These are phyloP conservation scores for Ogataea dorogensis DNA, from an alignment of 805 yeast species.

Conservation along the genomic window DNA sequence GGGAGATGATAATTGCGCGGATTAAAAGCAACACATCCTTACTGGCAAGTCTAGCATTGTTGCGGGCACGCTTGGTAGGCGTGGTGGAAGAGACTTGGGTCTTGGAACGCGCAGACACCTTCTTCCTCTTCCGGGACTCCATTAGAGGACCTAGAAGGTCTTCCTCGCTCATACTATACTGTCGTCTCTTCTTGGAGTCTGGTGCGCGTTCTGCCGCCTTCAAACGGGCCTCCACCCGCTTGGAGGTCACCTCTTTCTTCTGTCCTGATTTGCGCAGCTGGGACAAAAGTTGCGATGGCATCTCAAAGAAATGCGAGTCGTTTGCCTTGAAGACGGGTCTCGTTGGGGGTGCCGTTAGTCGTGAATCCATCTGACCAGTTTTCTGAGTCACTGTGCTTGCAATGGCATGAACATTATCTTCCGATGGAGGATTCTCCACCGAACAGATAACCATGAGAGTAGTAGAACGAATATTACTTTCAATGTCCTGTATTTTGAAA, in stretches of 20 bases:
- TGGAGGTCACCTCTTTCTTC: conserved; percentile 6
- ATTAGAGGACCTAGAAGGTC: conserved; percentile 30
- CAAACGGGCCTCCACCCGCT: conserved; percentile 16
- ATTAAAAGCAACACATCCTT: conserved; percentile 55
- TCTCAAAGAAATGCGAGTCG: conserved; percentile 25
- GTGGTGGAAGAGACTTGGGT: conserved; percentile 8
- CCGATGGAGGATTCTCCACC: conserved; percentile 14
- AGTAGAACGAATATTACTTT: conserved; percentile 9
- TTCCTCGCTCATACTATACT: conserved; percentile 10
- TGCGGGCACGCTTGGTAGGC: conserved; percentile 22
- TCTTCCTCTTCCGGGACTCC: conserved; percentile 32
- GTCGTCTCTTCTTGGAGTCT: conserved; percentile 10
- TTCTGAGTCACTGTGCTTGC: conserved; percentile 2
- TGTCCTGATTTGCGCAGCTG: neutral
- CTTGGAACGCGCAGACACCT: conserved; percentile 18
- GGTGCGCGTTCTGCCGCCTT: conserved; percentile 13
- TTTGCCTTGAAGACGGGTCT: conserved; percentile 19
- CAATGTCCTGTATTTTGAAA: conserved; percentile 14
- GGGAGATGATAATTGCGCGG: conserved; percentile 65
- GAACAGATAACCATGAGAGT: conserved; percentile 14
- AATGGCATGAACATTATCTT: conserved; percentile 10
- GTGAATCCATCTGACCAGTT: conserved; percentile 3
- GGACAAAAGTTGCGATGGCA: conserved; percentile 15
- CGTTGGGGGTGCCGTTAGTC: conserved; percentile 3
- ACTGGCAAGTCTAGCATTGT: conserved; percentile 23